Base-by-base conservation (phyloP, 768 basidiomycete genomes). In the Agaricus sinodeliciosus region DNA sequence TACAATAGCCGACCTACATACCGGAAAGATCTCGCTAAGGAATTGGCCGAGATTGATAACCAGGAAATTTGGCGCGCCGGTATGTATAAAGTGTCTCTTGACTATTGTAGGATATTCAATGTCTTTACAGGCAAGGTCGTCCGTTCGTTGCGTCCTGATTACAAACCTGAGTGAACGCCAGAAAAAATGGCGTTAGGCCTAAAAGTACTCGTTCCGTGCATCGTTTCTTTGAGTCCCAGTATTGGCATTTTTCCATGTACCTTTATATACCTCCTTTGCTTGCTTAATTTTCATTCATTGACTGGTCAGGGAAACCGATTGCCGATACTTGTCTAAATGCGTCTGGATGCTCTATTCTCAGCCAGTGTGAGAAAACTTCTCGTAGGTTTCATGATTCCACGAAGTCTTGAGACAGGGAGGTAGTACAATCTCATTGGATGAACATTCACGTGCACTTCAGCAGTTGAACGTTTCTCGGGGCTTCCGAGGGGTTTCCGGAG, bases 11-110 rank as follows among this genome's bases (percentile, higher is more conserved):
- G 93, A 49, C 67, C 79, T 57, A 95, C 94, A 1, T 99, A 99
- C 76, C 88, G 94, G 58, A 74, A 90, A 68, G 94, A 95, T 64
- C 85, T 98, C 57, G 85, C 85, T 58, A 86, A 82, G 75, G 95
- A 98, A 72, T 80, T 95, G 55, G 85, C 81, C 65, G 92, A 90
- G 69, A 98, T 99, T 64, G 85, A 98, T 73, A 84, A 92, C 71
- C 95, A 97, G 73, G 95, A 97, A 78, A 97, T 98, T 69, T 98
- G 95, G 95, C 77, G 92, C 56, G 94, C 95, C 58, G 94, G 86
- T 81, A 65, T 55, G 79, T 69, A 18, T 42, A 37, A 4, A 2
- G 9, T 34, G 27, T n/a, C 48, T 9, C 11, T n/a, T n/a, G 60
- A 31, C 19, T 12, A n/a, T 5, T 47, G 18, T 22, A 13, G 55